Evolutionary conservation across 148 eudicot species (phyloP), one percentile per base, ranked within the genome.

Genomic region (Arbutus unedo): DNA sequence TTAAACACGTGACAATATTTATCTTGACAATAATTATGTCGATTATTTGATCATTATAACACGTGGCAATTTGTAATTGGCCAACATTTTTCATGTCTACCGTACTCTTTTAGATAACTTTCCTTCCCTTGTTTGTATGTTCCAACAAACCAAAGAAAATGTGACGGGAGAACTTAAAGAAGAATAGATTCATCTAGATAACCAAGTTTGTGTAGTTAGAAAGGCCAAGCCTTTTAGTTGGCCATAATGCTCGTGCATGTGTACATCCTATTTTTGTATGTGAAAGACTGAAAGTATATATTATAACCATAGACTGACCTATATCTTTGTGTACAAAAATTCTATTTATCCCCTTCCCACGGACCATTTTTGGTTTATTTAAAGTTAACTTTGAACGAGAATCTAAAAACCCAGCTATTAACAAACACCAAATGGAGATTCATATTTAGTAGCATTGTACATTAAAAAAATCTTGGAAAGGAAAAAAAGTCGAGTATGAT

Each of bases 401-500:
- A 9, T 60, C 25, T 18, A 44, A 57, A 82, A 45, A n/a, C n/a
- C 55, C 47, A 82, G 62, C 5, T 75, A n/a, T 53, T 66, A 47
- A 83, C 23, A 57, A 68, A 44, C 50, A 45, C 77, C 80, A 71
- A 79, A 67, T 25, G 50, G 47, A 57, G 48, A 79, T 73, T 41
- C 54, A 79, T 19, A 56, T 41, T 54, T 73, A 43, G 19, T 55
- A 25, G 57, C 70, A 49, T 71, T 56, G 53, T 18, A 47, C 77
- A 71, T 25, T 6, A 72, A 85, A 56, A 56, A 13, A 47, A 77
- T 43, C 51, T 64, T 50, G 55, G 38, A 82, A 66, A 57, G 8
- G 19, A 86, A 60, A 15, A 53, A 64, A 53, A 64, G 54, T 74
- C 13, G 4, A 7, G 60, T 56, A 79, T 76, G 70, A 85, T n/a